phyloP scores from a whole-genome alignment of 176 grass and related monocot genomes.

The Avena sativa region DNA sequence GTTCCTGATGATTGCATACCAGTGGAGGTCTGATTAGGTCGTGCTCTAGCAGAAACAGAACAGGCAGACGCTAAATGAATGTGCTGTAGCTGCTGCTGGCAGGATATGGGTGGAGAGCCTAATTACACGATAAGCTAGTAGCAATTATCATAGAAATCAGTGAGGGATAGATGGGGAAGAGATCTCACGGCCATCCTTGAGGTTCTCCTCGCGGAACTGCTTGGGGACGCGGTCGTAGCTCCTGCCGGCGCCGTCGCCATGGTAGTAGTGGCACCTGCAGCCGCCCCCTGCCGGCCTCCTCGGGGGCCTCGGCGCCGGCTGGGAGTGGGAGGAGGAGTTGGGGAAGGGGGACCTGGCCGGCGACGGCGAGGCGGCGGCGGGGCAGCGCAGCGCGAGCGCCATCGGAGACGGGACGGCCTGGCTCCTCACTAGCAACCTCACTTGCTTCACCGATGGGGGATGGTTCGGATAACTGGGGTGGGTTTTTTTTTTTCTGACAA shows the following conservation, averaged over 20 bases:
- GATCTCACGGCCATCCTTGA: slow-evolving; percentile 71
- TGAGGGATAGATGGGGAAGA: background rate
- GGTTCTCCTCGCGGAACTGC: slow-evolving; percentile 85
- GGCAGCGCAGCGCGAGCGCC: slow-evolving; percentile 43
- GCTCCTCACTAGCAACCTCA: too few relatives aligned
- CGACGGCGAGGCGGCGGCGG: slow-evolving; percentile 29
- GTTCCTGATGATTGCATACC: background rate
- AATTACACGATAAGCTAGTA: background rate
- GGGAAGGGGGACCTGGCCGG: slow-evolving; percentile 28
- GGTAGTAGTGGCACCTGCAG: slow-evolving; percentile 43
- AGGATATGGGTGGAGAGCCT: too few relatives aligned
- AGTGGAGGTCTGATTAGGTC: background rate
- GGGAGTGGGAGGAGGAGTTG: background rate
- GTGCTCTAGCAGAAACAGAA: background rate
- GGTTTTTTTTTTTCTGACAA: too few relatives aligned
- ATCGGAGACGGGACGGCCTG: slow-evolving; percentile 1
- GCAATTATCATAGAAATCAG: background rate
- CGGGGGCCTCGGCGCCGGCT: background rate
- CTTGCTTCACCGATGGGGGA: too few relatives aligned
- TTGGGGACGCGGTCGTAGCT: slow-evolving; percentile 79
- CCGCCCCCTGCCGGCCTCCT: slow-evolving; percentile 9
- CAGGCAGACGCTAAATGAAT: background rate
- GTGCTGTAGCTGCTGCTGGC: too few relatives aligned
- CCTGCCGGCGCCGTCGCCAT: slow-evolving; percentile 47
- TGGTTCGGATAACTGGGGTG: too few relatives aligned